These are phyloP conservation scores for Penicillium sp. DNA, from an alignment of 2,329 filamentous ascomycete genomes.

Conservation along the genomic window DNA sequence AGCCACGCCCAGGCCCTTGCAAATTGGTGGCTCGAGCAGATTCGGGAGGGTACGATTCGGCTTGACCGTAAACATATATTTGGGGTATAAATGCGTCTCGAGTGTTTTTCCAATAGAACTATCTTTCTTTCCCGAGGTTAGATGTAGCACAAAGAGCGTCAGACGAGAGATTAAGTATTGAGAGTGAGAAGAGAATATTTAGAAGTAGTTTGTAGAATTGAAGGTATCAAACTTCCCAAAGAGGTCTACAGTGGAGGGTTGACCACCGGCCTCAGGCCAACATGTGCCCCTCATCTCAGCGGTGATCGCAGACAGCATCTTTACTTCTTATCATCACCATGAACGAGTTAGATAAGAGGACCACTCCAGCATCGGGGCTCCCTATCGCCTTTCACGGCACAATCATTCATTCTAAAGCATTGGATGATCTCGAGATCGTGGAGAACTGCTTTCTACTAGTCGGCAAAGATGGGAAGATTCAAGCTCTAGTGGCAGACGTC, in stretches of 20 bases:
- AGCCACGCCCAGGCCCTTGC: not conserved
- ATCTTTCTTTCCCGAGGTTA: not conserved
- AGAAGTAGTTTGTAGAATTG: not conserved
- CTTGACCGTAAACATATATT: not conserved
- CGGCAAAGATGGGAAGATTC: slow-evolving; percentile 32
- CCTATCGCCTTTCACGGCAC: slow-evolving; percentile 40
- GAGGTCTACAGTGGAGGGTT: not conserved
- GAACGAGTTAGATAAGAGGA: slow-evolving; percentile 10
- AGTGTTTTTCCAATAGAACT: too few species aligned
- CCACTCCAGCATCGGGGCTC: slow-evolving; percentile 16
- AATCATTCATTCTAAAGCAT: slow-evolving; percentile 32
- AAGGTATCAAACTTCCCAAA: too few species aligned
- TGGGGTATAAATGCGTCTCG: not conserved
- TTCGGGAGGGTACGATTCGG: not conserved
- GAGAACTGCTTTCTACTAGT: slow-evolving; percentile 36
- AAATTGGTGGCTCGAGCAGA: not conserved
- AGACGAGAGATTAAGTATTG: not conserved
- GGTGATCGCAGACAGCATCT: not conserved
- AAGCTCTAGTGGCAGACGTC: slow-evolving; percentile 27
- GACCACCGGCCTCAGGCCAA: not conserved
- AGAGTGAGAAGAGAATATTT: too few species aligned
- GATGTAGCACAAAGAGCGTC: too few species aligned
- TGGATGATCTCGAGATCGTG: slow-evolving; percentile 32
- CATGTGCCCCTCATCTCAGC: not conserved
- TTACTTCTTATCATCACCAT: not conserved